A percentile compares a stretch with the other conserved stretches of the same genome.
phyloP scores from a whole-genome alignment of 352 stramenopile species.

The Phytophthora pseudosyringae region DNA sequence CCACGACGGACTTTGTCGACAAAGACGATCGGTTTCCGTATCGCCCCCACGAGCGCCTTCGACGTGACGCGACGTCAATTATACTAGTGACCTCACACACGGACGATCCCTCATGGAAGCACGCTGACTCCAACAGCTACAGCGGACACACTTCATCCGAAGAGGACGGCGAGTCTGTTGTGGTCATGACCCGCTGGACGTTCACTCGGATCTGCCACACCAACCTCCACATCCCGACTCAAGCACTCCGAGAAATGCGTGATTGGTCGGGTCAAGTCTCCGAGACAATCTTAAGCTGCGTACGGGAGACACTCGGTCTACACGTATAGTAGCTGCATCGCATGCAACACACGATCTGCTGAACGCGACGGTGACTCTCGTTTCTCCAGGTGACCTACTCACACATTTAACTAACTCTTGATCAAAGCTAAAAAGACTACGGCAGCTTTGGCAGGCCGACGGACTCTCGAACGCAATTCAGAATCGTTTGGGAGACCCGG shows the following conservation, averaged over 20 bases:
- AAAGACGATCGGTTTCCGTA: slow-evolving; percentile 51
- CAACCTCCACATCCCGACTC: slow-evolving; percentile 22
- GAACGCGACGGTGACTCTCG: neutral
- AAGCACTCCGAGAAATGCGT: slow-evolving; percentile 25
- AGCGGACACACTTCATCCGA: slow-evolving; percentile 24
- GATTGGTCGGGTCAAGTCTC: slow-evolving; percentile 10
- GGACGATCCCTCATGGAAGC: too few species aligned
- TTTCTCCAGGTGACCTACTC: too few species aligned
- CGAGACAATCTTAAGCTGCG: slow-evolving; percentile 16
- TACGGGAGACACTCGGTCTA: slow-evolving; percentile 15
- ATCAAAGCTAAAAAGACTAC: neutral
- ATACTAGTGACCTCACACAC: slow-evolving; percentile 23
- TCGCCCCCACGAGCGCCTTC: slow-evolving; percentile 30
- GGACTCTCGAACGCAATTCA: slow-evolving; percentile 32
- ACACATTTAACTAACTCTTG: too few species aligned
- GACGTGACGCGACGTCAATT: slow-evolving; percentile 41
- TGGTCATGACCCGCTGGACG: slow-evolving; percentile 35
- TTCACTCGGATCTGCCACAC: slow-evolving; percentile 30
- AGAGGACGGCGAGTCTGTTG: slow-evolving; percentile 24
- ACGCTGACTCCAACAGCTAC: slow-evolving; percentile 4
- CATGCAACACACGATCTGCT: neutral
- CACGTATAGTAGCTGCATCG: too few species aligned
- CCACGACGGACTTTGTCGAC: slow-evolving; percentile 36
- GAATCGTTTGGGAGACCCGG: slow-evolving; percentile 22
- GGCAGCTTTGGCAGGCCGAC: slow-evolving; percentile 18